Conservation (phyloP, 2,329 filamentous ascomycete genomes). For the Ambrosiella xylebori region DNA sequence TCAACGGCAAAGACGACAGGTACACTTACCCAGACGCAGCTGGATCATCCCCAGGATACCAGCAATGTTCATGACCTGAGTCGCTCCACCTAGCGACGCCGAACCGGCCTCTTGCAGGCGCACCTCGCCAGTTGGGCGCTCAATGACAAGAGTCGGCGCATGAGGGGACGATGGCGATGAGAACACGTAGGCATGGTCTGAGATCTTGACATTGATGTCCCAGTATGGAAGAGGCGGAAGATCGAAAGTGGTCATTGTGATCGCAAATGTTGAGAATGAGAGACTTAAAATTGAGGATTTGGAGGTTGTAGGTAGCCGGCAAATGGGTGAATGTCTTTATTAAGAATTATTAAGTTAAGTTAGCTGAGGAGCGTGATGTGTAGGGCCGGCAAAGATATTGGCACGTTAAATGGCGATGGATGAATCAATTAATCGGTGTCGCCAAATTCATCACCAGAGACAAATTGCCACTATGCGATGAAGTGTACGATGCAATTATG, state of each 20-base stretch:
- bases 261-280: too few species aligned
- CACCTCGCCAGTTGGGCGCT: slow-evolving; percentile 81
- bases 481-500: too few species aligned
- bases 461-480: too few species aligned
- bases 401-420: too few species aligned
- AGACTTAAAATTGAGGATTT: background rate
- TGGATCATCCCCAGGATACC: slow-evolving; percentile 91
- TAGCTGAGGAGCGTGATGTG: too few species aligned
- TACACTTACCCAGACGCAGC: slow-evolving; percentile 61
- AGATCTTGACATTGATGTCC: slow-evolving; percentile 93
- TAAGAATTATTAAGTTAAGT: too few species aligned
- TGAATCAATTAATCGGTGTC: too few species aligned
- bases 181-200: slow-evolving; percentile 85
- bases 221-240: slow-evolving; percentile 50
- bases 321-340: too few species aligned
- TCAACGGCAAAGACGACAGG: background rate
- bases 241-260: slow-evolving; percentile 23
- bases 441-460: too few species aligned
- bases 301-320: too few species aligned
- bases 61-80: slow-evolving; percentile 72
- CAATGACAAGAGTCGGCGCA: slow-evolving; percentile 72
- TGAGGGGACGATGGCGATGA: slow-evolving; percentile 86
- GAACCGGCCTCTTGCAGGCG: slow-evolving; percentile 66
- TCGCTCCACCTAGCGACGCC: slow-evolving; percentile 52
- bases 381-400: too few species aligned